phyloP scores from a whole-genome alignment of 2,329 filamentous ascomycete genomes.

The Fusarium sp. region DNA sequence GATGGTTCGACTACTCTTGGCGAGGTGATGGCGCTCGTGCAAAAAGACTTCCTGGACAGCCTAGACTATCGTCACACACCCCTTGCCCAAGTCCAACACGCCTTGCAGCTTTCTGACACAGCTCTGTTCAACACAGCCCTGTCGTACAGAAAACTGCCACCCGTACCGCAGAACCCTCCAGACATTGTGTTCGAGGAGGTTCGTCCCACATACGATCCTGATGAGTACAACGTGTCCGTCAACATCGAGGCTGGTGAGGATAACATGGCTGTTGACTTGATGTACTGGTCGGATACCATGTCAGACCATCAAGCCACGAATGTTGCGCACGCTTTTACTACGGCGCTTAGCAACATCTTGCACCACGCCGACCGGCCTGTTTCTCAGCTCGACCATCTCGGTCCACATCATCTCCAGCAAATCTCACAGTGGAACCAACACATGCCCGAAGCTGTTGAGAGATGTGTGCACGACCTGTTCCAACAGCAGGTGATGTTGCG shows the following conservation, averaged over 20 bases:
- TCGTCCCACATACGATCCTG: slow-evolving; percentile 41
- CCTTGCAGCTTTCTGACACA: slow-evolving; percentile 34
- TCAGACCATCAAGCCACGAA: slow-evolving; percentile 36
- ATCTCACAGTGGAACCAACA: slow-evolving; percentile 24
- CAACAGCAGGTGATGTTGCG: neutral
- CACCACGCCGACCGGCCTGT: slow-evolving; percentile 17
- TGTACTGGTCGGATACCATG: slow-evolving; percentile 42
- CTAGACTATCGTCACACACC: slow-evolving; percentile 29
- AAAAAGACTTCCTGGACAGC: slow-evolving; percentile 32
- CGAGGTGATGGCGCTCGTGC: slow-evolving; percentile 13
- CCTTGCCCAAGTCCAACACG: slow-evolving; percentile 39
- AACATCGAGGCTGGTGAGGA: slow-evolving; percentile 38
- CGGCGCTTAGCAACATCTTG: slow-evolving; percentile 36
- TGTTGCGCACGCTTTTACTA: slow-evolving; percentile 32
- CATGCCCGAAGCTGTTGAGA: slow-evolving; percentile 17
- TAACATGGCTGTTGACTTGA: slow-evolving; percentile 39
- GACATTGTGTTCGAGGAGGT: slow-evolving; percentile 41
- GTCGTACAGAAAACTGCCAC: slow-evolving; percentile 42
- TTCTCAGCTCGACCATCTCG: slow-evolving; percentile 24
- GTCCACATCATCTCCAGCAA: neutral
- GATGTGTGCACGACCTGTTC: slow-evolving; percentile 32
- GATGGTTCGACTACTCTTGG: neutral
- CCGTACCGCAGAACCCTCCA: neutral
- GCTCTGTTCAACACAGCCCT: slow-evolving; percentile 44
- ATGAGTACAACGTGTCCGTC: slow-evolving; percentile 41